These are phyloP conservation scores for Neopestalotiopsis sp. DNA, from an alignment of 2,329 filamentous ascomycete genomes.

Conservation along the genomic window DNA sequence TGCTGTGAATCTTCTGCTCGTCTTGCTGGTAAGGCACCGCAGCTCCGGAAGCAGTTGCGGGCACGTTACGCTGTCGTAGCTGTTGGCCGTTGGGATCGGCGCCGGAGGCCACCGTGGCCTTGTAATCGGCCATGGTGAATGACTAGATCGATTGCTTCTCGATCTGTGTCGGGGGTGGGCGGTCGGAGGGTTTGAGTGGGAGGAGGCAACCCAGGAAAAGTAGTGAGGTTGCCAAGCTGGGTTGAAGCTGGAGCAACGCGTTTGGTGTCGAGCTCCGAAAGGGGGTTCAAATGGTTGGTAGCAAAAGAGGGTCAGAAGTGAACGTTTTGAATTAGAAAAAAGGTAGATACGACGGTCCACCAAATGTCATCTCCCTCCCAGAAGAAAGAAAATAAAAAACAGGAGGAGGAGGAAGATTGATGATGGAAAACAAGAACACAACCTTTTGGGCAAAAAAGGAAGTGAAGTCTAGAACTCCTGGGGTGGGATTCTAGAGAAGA, in stretches of 20 bases:
- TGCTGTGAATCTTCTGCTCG: constrained; percentile 62
- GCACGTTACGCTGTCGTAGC: constrained; percentile 60
- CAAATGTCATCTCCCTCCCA: constrained; percentile 8
- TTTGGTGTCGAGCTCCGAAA: not conserved
- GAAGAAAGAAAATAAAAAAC: not conserved
- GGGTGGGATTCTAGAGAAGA: not conserved
- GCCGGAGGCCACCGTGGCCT: constrained; percentile 63
- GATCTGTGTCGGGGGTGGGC: not conserved
- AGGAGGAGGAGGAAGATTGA: not conserved
- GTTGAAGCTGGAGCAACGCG: not conserved
- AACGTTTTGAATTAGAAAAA: constrained; percentile 19
- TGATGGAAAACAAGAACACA: not conserved
- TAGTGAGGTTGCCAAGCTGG: not conserved
- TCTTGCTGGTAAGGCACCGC: constrained; percentile 51
- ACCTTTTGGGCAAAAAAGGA: constrained; percentile 7
- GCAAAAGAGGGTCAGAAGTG: constrained; percentile 16
- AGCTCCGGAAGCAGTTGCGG: constrained; percentile 43
- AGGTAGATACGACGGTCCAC: not conserved
- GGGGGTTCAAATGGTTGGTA: constrained; percentile 9
- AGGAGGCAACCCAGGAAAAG: not conserved
- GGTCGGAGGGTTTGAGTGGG: not conserved
- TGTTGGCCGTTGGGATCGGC: constrained; percentile 59
- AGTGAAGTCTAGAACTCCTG: constrained; percentile 2
- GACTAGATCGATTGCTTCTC: not conserved
- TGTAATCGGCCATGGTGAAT: constrained; percentile 56